phyloP scores from a whole-genome alignment of 2,329 filamentous ascomycete genomes.

The Pseudogymnoascus sp. region DNA sequence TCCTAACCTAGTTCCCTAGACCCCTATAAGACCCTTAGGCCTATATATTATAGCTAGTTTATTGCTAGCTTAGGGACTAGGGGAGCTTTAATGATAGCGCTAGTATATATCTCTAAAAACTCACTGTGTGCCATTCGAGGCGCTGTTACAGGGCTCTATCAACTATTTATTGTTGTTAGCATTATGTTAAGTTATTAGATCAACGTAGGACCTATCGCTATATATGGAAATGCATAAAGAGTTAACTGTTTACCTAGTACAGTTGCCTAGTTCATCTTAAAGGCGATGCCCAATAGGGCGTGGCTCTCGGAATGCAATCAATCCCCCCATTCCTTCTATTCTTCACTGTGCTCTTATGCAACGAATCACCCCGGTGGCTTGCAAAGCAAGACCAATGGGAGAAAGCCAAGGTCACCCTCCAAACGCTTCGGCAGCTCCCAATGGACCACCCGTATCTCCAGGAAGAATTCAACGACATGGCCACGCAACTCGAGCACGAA shows the following conservation, averaged over 20 bases:
- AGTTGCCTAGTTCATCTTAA: background rate
- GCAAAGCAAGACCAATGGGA: slow-evolving; percentile 60
- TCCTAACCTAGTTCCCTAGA: no score
- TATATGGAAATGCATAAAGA: background rate
- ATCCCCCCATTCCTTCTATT: slow-evolving; percentile 55
- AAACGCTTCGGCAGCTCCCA: slow-evolving; percentile 48
- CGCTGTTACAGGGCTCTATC: slow-evolving; percentile 1
- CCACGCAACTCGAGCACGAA: slow-evolving; percentile 55
- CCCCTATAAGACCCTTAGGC: no score
- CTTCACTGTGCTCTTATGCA: slow-evolving; percentile 53
- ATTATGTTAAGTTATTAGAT: slow-evolving; percentile 3
- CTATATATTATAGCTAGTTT: no score
- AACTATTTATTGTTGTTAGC: background rate
- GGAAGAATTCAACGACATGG: slow-evolving; percentile 54
- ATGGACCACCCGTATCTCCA: slow-evolving; percentile 47
- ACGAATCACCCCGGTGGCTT: slow-evolving; percentile 59
- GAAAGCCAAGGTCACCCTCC: slow-evolving; percentile 47
- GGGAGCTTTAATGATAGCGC: slow-evolving; percentile 22
- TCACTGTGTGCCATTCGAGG: background rate
- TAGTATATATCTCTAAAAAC: background rate
- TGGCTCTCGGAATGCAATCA: slow-evolving; percentile 45
- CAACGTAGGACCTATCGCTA: background rate
- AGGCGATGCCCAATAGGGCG: slow-evolving; percentile 47
- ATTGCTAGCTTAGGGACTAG: slow-evolving; percentile 38
- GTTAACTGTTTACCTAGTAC: background rate